Evolutionary conservation across 345 rosid species (phyloP), one percentile per base, ranked within the genome.

Genomic region (Arabidopsis thaliana): DNA sequence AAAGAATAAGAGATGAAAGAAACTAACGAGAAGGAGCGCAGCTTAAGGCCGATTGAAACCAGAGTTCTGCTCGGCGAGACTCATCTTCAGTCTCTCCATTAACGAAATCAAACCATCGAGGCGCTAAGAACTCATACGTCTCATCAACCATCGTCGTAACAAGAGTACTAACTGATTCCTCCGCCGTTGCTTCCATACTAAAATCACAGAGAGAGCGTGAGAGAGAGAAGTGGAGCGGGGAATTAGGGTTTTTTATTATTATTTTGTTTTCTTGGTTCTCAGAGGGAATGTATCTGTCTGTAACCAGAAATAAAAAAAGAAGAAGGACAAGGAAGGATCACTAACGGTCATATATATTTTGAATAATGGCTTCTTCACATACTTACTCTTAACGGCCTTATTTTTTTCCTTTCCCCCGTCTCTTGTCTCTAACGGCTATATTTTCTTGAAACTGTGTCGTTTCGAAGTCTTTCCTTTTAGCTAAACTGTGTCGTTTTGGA

Each of bases 21-120:
- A 53, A 85, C 98, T 9, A 71, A 96, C 99, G 99, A 46, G 99
- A 96, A 75, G 98, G 97, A 24, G 91, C 97, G 69, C 94, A 84
- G 82, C 87, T 81, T 49, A 87, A 78, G 20, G 95, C 84, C 16
- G 81, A 74, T 1, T 83, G 86, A 73, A 96, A 96, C 99, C 99
- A 96, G 66, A 88, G 89, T 78, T 96, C 99, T 0, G 96, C 98
- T 30, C 80, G 78, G 9, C 83, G 79, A 64, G 60, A 61, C 32
- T 90, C 95, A 28, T 89, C 91, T 23, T 88, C 91, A 0, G 89
- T 83, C 81, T 96, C 98, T 25, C 81, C 97, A 3, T 73, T 81
- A 0, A 78, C 69, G 81, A 96, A 96, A 76, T 96, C 97, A n/a
- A 82, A 96, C 85, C 94, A 96, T 25, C 82, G 60, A 1, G 98